These are phyloP conservation scores for Lathyrus tuberosus DNA, from an alignment of 306 rosid genomes.

Conservation along the genomic window DNA sequence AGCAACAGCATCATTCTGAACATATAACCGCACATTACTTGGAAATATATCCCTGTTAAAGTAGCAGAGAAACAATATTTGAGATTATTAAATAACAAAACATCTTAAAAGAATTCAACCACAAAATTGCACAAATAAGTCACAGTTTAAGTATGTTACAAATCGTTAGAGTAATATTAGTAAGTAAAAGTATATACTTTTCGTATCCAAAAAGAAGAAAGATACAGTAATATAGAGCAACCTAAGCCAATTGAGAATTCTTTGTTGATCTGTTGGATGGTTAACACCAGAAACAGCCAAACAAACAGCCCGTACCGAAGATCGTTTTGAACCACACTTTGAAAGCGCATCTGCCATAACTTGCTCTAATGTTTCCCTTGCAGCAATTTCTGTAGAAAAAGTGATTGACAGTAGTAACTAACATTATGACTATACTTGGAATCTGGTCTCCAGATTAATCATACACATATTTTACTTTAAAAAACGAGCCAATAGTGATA, in stretches of 20 bases:
- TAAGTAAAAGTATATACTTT: slow-evolving; percentile 18
- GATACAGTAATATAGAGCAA: slow-evolving; percentile 39
- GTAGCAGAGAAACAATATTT: slow-evolving; percentile 15
- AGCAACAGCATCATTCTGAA: slow-evolving; percentile 94
- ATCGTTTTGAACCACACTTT: slow-evolving; percentile 74
- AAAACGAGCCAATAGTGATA: too few species aligned
- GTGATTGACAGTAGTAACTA: slow-evolving; percentile 37
- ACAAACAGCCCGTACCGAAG: slow-evolving; percentile 89
- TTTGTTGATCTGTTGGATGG: slow-evolving; percentile 87
- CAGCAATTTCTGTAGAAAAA: slow-evolving; percentile 71
- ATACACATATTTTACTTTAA: slow-evolving; percentile 1
- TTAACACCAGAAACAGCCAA: slow-evolving; percentile 91
- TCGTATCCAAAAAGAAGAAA: neutral
- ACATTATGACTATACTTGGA: slow-evolving; percentile 15
- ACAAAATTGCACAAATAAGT: slow-evolving; percentile 29
- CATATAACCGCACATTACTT: slow-evolving; percentile 71
- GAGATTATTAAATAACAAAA: slow-evolving; percentile 17
- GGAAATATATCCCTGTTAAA: slow-evolving; percentile 77
- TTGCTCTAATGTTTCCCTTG: slow-evolving; percentile 84
- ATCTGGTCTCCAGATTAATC: slow-evolving; percentile 32
- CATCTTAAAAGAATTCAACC: slow-evolving; percentile 12
- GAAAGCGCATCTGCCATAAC: slow-evolving; percentile 88
- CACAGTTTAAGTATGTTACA: too few species aligned
- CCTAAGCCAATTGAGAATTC: slow-evolving; percentile 84
- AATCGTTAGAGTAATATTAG: too few species aligned